phyloP scores from a whole-genome alignment of 2,329 filamentous ascomycete genomes.

The Fusarium mexicanum region DNA sequence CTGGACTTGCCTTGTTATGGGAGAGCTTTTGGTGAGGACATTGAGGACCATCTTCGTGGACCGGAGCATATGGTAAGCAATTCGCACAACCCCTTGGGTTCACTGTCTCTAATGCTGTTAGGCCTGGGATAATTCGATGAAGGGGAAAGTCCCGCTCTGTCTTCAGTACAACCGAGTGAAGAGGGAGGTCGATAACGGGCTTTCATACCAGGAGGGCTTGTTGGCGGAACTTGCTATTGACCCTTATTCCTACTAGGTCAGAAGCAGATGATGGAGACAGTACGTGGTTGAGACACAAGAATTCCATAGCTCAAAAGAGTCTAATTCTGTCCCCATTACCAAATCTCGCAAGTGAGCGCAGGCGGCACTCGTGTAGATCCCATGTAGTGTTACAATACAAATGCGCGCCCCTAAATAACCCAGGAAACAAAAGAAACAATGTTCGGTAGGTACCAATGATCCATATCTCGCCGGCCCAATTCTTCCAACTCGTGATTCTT shows the following conservation, averaged over 20 bases:
- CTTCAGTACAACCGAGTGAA: not conserved
- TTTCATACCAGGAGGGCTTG: not conserved
- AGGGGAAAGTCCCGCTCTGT: not conserved
- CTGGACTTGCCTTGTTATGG: not conserved
- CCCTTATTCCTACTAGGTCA: not conserved
- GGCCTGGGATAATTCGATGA: not conserved
- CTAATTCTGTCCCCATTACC: not conserved
- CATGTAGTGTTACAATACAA: not conserved
- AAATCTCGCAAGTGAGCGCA: not conserved
- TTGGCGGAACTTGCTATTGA: not conserved
- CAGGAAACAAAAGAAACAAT: constrained; percentile 11
- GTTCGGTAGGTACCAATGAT: not conserved
- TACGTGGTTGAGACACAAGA: not conserved
- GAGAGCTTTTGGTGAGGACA: not conserved
- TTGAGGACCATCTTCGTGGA: not conserved
- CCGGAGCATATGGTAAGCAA: not conserved
- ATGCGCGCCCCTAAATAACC: not conserved
- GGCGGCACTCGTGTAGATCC: not conserved
- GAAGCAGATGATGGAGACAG: not conserved
- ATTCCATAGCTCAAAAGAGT: not conserved
- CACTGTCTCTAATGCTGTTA: not conserved
- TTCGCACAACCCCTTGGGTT: not conserved
- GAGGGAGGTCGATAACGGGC: not conserved
- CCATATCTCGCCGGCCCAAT: not conserved
- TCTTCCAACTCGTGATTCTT: not conserved